phyloP scores from a whole-genome alignment of 1,284 basidiomycete species.

The Rhizoctonia solani region DNA sequence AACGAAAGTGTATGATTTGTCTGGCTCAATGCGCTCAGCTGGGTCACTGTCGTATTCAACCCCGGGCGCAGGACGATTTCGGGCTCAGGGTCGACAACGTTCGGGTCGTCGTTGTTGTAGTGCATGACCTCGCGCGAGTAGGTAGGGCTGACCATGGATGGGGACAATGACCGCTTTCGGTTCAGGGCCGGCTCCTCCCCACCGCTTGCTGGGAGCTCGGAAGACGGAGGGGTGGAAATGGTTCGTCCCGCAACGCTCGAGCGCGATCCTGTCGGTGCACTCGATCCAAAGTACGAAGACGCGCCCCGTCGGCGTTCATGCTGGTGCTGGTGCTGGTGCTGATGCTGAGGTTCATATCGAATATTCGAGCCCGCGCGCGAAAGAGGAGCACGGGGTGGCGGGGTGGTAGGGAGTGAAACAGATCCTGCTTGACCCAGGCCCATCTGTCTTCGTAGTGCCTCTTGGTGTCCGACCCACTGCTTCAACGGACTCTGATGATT shows the following conservation, averaged over 20 bases:
- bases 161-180: slow-evolving; percentile 35
- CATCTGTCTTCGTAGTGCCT: slow-evolving; percentile 9
- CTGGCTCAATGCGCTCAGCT: slow-evolving; percentile 79
- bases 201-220: slow-evolving; percentile 36
- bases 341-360: neutral
- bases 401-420: neutral
- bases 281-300: slow-evolving; percentile 36
- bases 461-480: slow-evolving; percentile 29
- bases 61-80: slow-evolving; percentile 69
- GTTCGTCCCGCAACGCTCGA: slow-evolving; percentile 38
- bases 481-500: slow-evolving; percentile 20
- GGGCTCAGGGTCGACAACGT: slow-evolving; percentile 42
- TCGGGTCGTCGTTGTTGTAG: slow-evolving; percentile 39
- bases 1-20: slow-evolving; percentile 91
- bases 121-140: slow-evolving; percentile 35
- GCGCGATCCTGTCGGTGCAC: slow-evolving; percentile 25
- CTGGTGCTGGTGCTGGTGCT: neutral
- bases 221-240: slow-evolving; percentile 40
- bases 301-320: slow-evolving; percentile 37
- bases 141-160: slow-evolving; percentile 34
- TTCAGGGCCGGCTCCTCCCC: slow-evolving; percentile 27
- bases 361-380: slow-evolving; percentile 6
- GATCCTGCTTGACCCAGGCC: no score
- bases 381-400: slow-evolving; percentile 9
- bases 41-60: slow-evolving; percentile 74